Percentiles rank a stretch among this genome's conserved stretches.
Conservation (phyloP, 2,329 filamentous ascomycete genomes). For the Fusarium hostae region DNA sequence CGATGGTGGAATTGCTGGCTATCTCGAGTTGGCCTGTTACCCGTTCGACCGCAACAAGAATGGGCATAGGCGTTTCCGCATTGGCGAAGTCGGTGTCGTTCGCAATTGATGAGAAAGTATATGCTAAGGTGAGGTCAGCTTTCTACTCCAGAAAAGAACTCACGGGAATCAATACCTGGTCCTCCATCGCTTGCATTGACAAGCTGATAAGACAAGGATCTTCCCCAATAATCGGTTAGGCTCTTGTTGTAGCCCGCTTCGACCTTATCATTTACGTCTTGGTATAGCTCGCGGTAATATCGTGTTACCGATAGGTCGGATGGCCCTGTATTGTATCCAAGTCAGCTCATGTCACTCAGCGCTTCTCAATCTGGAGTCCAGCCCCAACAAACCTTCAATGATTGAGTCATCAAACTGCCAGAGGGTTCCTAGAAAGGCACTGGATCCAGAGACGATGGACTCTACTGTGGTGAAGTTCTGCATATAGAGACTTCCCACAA, state of each 20-base stretch:
- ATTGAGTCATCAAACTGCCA: conserved; percentile 35
- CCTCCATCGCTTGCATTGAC: conserved; percentile 78
- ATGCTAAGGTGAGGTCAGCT: conserved; percentile 55
- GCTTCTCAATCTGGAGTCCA: too few relatives aligned
- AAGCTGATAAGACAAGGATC: conserved; percentile 80
- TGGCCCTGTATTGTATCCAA: too few relatives aligned
- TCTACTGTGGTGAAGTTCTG: conserved; percentile 81
- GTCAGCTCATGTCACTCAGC: too few relatives aligned
- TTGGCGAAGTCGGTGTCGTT: conserved; percentile 67
- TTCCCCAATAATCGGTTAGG: conserved; percentile 85
- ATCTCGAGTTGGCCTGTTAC: conserved; percentile 70
- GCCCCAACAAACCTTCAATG: conserved; percentile 39
- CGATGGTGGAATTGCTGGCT: conserved; percentile 73
- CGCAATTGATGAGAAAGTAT: conserved; percentile 78
- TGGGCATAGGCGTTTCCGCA: conserved; percentile 75
- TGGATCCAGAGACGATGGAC: conserved; percentile 30
- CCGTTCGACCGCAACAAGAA: conserved; percentile 77
- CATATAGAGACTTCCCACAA: conserved; percentile 76
- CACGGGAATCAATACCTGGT: conserved; percentile 40
- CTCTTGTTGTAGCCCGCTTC: conserved; percentile 71
- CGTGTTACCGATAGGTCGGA: neutral
- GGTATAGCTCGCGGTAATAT: conserved; percentile 71
- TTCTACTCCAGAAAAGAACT: neutral
- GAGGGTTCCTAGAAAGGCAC: conserved; percentile 27
- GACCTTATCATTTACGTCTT: conserved; percentile 69